These are phyloP conservation scores for Cucumis cinereus DNA, from an alignment of 306 rosid species.

Conservation along the genomic window DNA sequence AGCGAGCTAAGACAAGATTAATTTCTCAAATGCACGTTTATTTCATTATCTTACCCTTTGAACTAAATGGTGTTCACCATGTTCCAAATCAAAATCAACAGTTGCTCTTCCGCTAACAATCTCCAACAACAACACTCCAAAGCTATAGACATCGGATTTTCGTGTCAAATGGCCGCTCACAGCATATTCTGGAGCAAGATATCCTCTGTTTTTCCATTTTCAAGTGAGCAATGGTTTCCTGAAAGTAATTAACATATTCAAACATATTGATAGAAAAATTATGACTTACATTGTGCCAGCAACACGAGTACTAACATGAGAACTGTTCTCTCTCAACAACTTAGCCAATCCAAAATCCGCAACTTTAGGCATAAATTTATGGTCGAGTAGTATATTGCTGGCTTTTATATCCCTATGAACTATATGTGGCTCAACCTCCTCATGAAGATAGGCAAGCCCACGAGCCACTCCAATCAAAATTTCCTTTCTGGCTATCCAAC, in stretches of 20 bases:
- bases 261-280: neutral
- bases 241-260: neutral
- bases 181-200: conserved; percentile 94
- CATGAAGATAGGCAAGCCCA: conserved; percentile 67
- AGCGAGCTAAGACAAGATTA: neutral
- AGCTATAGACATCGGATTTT: conserved; percentile 87
- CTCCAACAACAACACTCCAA: conserved; percentile 65
- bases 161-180: conserved; percentile 66
- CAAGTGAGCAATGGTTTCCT: conserved; percentile 16
- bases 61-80: conserved; percentile 52
- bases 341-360: conserved; percentile 81
- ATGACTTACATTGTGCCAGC: conserved; percentile 89
- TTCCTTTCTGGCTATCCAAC: conserved; percentile 48
- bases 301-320: conserved; percentile 75
- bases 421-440: conserved; percentile 53
- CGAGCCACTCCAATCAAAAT: conserved; percentile 64
- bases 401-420: conserved; percentile 86
- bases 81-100: conserved; percentile 45
- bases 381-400: conserved; percentile 75
- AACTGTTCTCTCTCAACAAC: conserved; percentile 41
- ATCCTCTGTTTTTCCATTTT: conserved; percentile 44
- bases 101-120: conserved; percentile 54
- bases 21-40: neutral
- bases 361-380: conserved; percentile 45
- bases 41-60: conserved; percentile 49